phyloP scores from a whole-genome alignment of 169 alveolate genomes.

The Haemoproteus tartakovskyi region DNA sequence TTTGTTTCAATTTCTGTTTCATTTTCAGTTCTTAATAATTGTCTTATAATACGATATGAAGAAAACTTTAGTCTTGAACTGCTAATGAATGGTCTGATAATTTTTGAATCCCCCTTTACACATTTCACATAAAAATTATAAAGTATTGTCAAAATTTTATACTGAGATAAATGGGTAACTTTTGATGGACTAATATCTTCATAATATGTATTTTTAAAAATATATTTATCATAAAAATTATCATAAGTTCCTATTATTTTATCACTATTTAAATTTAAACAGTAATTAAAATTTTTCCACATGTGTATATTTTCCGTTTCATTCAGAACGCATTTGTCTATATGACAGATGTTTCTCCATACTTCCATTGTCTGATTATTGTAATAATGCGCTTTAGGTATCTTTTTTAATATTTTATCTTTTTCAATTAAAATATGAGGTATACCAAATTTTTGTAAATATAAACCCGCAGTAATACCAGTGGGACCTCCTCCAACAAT shows the following conservation, averaged over 20 bases:
- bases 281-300: constrained; percentile 66
- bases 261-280: constrained; percentile 62
- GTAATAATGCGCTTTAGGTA: constrained; percentile 91
- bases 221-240: constrained; percentile 55
- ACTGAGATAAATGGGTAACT: constrained; percentile 81
- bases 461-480: constrained; percentile 87
- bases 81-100: constrained; percentile 39
- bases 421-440: constrained; percentile 83
- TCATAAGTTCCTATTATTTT: background rate
- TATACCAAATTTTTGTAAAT: constrained; percentile 81
- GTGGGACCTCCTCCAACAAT: constrained; percentile 95
- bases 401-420: constrained; percentile 69
- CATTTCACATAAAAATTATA: constrained; percentile 60
- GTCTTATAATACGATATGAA: constrained; percentile 45
- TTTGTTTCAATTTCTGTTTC: constrained; percentile 6
- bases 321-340: constrained; percentile 68
- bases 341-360: constrained; percentile 22
- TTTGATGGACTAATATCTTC: constrained; percentile 81
- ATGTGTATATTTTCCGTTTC: constrained; percentile 51
- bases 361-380: constrained; percentile 91
- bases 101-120: constrained; percentile 39
- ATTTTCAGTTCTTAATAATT: constrained; percentile 13
- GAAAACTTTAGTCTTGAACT: constrained; percentile 63
- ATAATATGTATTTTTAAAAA: constrained; percentile 73
- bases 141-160: constrained; percentile 75